A percentile compares a stretch with the other conserved stretches of the same genome.
Evolutionary conservation across 164 flowering plant genomes (phyloP).

Genomic region (Euptelea pleiosperma): DNA sequence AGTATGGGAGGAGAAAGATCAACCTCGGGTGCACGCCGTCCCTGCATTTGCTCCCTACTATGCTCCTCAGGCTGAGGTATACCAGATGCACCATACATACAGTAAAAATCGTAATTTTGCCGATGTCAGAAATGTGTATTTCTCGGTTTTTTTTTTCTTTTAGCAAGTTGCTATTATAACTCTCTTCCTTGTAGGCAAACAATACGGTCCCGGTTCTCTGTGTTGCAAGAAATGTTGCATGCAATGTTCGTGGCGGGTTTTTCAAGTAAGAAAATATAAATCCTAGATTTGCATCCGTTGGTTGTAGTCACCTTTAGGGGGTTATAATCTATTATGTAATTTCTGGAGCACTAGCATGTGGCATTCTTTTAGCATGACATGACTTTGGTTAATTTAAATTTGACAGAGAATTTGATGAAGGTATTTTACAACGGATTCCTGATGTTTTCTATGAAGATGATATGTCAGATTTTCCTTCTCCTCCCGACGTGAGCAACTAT

Average conservation of each 20-base stretch:
- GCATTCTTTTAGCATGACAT: not conserved
- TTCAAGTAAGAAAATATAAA: conserved; percentile 68
- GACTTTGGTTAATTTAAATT: conserved; percentile 15
- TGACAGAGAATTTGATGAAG: conserved; percentile 93
- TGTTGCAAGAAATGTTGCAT: conserved; percentile 97
- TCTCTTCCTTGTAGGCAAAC: conserved; percentile 56
- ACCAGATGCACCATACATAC: too few relatives aligned
- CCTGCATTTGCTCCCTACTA: conserved; percentile 99
- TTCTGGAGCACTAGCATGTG: conserved; percentile 2
- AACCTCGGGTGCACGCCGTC: conserved; percentile 95
- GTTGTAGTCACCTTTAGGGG: not conserved
- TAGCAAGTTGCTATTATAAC: not conserved
- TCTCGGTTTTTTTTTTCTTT: not conserved
- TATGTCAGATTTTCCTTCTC: conserved; percentile 46
- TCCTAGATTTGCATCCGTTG: conserved; percentile 4
- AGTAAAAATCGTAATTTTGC: too few relatives aligned
- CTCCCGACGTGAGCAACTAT: conserved; percentile 96
- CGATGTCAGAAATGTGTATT: not conserved
- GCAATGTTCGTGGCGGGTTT: conserved; percentile 97
- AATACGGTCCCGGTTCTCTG: conserved; percentile 79
- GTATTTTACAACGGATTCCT: conserved; percentile 60
- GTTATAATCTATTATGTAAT: not conserved
- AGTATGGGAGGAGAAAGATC: conserved; percentile 99
- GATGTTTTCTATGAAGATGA: conserved; percentile 80
- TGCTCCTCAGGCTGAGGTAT: conserved; percentile 99